Evolutionary conservation across 1,284 basidiomycete genomes (phyloP).

Genomic region (Retiboletus flavoniger): DNA sequence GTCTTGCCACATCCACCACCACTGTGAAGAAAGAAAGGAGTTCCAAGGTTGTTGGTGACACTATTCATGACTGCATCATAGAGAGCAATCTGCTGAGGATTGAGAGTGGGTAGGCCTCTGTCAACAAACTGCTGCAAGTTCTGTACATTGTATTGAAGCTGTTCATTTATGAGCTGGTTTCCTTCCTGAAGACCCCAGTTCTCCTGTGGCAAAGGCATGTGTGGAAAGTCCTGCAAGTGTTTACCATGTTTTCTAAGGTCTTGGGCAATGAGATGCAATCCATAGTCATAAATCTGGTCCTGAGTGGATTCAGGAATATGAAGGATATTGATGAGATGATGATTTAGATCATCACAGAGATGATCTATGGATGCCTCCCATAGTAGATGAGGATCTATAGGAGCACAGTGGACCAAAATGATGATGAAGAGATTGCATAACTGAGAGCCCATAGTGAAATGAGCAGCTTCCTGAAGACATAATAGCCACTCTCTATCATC

Average conservation of each 20-base stretch:
- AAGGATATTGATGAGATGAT: neutral
- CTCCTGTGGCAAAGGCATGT: slow-evolving; percentile 31
- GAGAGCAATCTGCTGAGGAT: slow-evolving; percentile 7
- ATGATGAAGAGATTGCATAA: neutral
- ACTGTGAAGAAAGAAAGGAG: slow-evolving; percentile 45
- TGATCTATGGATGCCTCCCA: slow-evolving; percentile 3
- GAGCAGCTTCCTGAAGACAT: slow-evolving; percentile 36
- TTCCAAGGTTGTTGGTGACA: slow-evolving; percentile 1
- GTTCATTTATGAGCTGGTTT: slow-evolving; percentile 42
- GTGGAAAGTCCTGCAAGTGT: slow-evolving; percentile 28
- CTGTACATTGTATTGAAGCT: slow-evolving; percentile 35
- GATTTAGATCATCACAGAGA: slow-evolving; percentile 35
- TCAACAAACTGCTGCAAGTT: slow-evolving; percentile 16
- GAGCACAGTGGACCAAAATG: neutral
- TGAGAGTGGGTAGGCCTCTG: slow-evolving; percentile 1
- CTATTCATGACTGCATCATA: slow-evolving; percentile 15
- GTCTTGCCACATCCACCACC: slow-evolving; percentile 52
- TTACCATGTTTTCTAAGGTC: slow-evolving; percentile 29
- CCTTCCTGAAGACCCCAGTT: slow-evolving; percentile 30
- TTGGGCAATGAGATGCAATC: slow-evolving; percentile 17
- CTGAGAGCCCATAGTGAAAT: slow-evolving; percentile 29
- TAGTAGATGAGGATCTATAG: neutral
- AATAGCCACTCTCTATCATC: slow-evolving; percentile 39
- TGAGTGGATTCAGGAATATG: slow-evolving; percentile 24
- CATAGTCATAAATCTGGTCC: slow-evolving; percentile 41